Base-by-base conservation (phyloP, 2,329 filamentous ascomycete genomes). In the Blastomyces gilchristii region DNA sequence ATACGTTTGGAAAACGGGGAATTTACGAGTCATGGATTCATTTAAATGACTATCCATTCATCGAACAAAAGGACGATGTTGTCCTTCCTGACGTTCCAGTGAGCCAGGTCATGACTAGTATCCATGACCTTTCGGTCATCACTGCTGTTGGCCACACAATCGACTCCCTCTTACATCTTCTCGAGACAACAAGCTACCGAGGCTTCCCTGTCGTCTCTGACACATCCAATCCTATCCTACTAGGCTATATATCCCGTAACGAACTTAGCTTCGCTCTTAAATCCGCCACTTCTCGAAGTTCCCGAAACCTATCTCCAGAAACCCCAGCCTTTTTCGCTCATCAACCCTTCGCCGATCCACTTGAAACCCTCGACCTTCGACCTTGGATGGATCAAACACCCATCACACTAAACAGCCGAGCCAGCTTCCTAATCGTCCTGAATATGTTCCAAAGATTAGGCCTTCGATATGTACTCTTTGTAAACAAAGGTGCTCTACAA, bases 341-440 rank as follows among this genome's bases (percentile, higher is more conserved):
- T 72, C 89, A 92, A 71, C 87, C 89, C 2, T 85, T 93, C 62
- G 87, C 88, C 0, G 90, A 96, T 70, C 88, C 90, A 0, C 80
- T 83, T 25, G 82, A 85, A 18, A 91, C 88, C 0, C 85, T 99
- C 49, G 94, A 99, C 76, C 82, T 99, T 12, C 82, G 93, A 8
- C 92, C 92, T 2, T 99, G 94, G 94, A 97, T 99, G 91, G 94
- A 99, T 75, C 93, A 97, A 75, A 99, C 94, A 0, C 94, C 94
- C 0, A 89, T 99, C 57, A 97, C 94, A 0, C 81, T 97, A 22
- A 89, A 91, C 52, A 86, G 85, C 28, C 84, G 86, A 66, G 86
- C 87, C 18, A 87, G 82, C 64, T 85, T 99, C 65, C 87, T 92
- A 72, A 83, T 97, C n/a, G 90, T 90, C 3, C 87, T 95, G 31